These are phyloP conservation scores for Paramecium primaurelia DNA, from an alignment of 73 alveolate species.

Conservation along the genomic window DNA sequence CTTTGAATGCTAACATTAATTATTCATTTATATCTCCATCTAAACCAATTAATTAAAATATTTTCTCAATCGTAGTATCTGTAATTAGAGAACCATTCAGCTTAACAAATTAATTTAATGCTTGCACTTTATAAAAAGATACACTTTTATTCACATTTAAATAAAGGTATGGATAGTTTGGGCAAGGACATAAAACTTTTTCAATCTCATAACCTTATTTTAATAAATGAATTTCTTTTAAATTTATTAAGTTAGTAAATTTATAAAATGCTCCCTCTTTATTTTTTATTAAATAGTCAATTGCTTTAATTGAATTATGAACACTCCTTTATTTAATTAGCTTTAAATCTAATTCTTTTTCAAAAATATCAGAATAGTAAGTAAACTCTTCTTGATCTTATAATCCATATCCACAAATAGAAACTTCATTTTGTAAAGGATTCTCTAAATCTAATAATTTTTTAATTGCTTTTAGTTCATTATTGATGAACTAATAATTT, in stretches of 20 bases:
- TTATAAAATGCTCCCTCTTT: background rate
- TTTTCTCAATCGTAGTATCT: background rate
- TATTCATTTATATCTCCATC: background rate
- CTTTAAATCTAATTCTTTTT: background rate
- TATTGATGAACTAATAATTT: background rate
- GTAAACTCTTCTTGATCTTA: background rate
- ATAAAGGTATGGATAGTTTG: background rate
- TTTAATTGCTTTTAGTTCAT: background rate
- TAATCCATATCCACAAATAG: background rate
- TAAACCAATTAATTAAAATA: background rate
- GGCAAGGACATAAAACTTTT: background rate
- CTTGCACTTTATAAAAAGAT: background rate
- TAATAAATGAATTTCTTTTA: background rate
- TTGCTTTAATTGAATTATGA: background rate
- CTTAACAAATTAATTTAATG: background rate
- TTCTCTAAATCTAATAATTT: background rate
- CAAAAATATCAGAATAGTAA: background rate
- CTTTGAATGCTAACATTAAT: background rate
- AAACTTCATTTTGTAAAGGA: background rate
- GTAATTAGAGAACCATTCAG: background rate
- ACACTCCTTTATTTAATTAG: background rate
- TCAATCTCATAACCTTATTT: background rate
- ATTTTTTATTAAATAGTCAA: background rate
- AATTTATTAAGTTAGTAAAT: background rate
- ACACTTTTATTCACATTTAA: background rate